Evolutionary conservation across 352 stramenopile genomes (phyloP).

Genomic region (Peronospora farinosa): DNA sequence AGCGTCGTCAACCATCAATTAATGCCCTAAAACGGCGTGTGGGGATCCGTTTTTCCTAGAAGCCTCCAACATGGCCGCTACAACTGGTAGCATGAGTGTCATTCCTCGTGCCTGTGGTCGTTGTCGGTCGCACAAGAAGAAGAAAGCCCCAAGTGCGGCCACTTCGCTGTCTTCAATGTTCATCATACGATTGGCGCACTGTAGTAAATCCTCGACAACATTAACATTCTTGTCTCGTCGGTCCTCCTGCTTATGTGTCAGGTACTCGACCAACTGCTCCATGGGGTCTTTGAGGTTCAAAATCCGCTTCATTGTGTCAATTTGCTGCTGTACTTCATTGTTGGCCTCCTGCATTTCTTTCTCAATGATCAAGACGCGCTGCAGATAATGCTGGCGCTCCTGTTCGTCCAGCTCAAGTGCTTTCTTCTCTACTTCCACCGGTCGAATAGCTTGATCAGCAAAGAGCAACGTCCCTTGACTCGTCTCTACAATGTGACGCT

Average conservation of each 20-base stretch:
- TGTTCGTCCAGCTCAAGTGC: constrained; percentile 18
- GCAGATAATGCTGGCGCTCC: constrained; percentile 42
- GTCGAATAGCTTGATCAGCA: constrained; percentile 21
- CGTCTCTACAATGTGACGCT: constrained; percentile 21
- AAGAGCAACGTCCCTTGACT: constrained; percentile 15
- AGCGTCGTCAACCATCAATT: background rate
- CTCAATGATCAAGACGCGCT: constrained; percentile 34
- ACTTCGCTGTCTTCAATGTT: constrained; percentile 46
- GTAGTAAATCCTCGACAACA: constrained; percentile 46
- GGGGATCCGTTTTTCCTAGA: constrained; percentile 24
- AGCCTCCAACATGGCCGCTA: constrained; percentile 55
- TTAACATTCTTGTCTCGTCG: constrained; percentile 24
- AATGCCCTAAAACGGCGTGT: constrained; percentile 19
- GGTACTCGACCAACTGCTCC: constrained; percentile 59
- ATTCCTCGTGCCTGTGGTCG: constrained; percentile 18
- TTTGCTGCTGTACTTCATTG: constrained; percentile 32
- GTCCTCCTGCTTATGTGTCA: constrained; percentile 42
- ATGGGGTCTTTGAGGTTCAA: constrained; percentile 44
- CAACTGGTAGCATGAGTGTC: constrained; percentile 43
- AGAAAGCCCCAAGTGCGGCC: constrained; percentile 53
- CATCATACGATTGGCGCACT: constrained; percentile 41
- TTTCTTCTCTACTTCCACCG: constrained; percentile 5
- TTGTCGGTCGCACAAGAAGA: constrained; percentile 44
- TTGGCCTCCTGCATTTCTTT: constrained; percentile 33
- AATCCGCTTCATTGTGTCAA: constrained; percentile 54